These are phyloP conservation scores for Camellia oleifera DNA, from an alignment of 179 eudicot genomes.

Conservation along the genomic window DNA sequence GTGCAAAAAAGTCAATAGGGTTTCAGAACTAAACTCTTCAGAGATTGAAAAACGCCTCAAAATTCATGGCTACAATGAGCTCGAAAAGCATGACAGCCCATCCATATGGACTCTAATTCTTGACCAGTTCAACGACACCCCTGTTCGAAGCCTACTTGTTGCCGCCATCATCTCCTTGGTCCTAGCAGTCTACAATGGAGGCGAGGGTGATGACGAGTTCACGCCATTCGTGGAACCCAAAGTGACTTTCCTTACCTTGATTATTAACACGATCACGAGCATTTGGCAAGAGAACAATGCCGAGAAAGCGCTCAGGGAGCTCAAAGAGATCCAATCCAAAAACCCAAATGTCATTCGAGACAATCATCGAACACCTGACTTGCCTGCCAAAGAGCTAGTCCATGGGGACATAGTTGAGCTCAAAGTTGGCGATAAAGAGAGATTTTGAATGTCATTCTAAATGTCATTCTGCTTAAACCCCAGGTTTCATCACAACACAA, in stretches of 20 bases:
- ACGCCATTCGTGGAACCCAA: conserved; percentile 50
- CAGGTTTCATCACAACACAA: no score
- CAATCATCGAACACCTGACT: conserved; percentile 21
- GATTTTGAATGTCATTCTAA: no score
- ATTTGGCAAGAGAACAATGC: conserved; percentile 89
- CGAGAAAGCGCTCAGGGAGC: conserved; percentile 72
- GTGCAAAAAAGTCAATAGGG: no score
- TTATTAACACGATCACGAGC: conserved; percentile 73
- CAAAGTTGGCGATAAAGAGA: conserved; percentile 33
- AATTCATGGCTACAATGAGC: no score
- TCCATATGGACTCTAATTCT: no score
- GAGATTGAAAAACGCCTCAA: no score
- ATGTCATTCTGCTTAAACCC: no score
- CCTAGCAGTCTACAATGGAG: conserved; percentile 34
- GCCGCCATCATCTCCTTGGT: conserved; percentile 74
- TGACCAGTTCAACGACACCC: no score
- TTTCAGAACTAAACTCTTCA: no score
- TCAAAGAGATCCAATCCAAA: conserved; percentile 64
- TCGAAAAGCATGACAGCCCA: no score
- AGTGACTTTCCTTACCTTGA: conserved; percentile 70
- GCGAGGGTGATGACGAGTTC: conserved; percentile 47
- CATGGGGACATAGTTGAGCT: conserved; percentile 16
- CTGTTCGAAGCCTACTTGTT: conserved; percentile 26
- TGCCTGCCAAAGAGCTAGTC: conserved; percentile 43
- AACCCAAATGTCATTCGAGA: conserved; percentile 34